Evolutionary conservation across 2,329 filamentous ascomycete species (phyloP).

Genomic region (Orbilia brochopaga): DNA sequence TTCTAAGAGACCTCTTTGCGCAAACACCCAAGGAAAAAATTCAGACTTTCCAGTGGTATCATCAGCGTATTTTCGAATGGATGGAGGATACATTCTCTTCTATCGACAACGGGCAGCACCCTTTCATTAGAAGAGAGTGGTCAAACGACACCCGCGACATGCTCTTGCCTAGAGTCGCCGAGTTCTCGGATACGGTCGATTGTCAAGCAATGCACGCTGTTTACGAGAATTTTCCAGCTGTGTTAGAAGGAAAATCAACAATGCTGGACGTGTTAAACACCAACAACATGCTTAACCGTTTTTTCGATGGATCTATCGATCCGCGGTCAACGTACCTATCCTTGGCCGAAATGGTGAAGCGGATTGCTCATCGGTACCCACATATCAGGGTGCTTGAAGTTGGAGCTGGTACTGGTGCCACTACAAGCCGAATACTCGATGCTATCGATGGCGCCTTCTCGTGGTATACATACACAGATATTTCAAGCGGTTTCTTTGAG

Average conservation of each 20-base stretch:
- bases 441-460: constrained; percentile 56
- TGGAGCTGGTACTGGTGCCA: too few species aligned
- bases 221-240: constrained; percentile 57
- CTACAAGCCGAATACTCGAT: constrained; percentile 55
- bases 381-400: too few species aligned
- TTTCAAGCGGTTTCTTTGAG: constrained; percentile 60
- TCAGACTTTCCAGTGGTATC: constrained; percentile 31
- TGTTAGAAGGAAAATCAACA: constrained; percentile 57
- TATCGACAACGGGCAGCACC: constrained; percentile 8
- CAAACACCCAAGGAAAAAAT: constrained; percentile 29
- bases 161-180: too few species aligned
- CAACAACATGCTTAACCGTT: constrained; percentile 56
- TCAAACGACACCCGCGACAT: too few species aligned
- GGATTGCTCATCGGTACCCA: too few species aligned
- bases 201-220: constrained; percentile 56
- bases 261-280: constrained; percentile 58
- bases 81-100: neutral
- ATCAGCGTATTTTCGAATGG: constrained; percentile 23
- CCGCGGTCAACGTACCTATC: too few species aligned
- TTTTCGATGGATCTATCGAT: too few species aligned
- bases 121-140: constrained; percentile 1
- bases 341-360: too few species aligned
- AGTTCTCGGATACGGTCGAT: constrained; percentile 35
- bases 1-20: too few species aligned
- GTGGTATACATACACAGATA: constrained; percentile 62